These are phyloP conservation scores for Paraconiothyrium sp. DNA, from an alignment of 2,329 filamentous ascomycete genomes.

Conservation along the genomic window DNA sequence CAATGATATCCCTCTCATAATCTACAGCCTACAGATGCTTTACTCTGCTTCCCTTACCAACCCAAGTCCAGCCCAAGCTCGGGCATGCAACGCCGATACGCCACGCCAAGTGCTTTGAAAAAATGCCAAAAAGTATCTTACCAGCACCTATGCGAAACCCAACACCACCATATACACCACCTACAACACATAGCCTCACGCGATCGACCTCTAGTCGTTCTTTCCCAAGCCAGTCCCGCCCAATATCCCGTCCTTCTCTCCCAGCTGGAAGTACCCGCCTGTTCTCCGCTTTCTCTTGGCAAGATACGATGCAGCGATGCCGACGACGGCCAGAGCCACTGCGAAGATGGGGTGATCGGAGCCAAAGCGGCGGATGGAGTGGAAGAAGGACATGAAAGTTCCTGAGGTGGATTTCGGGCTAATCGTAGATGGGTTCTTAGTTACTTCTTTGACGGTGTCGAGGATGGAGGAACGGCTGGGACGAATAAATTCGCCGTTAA, in stretches of 20 bases:
- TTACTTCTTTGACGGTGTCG: conserved; percentile 80
- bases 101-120: conserved; percentile 2
- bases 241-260: conserved; percentile 74
- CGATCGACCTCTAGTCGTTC: conserved; percentile 33
- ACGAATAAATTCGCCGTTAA: conserved; percentile 88
- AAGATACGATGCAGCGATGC: conserved; percentile 58
- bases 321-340: conserved; percentile 65
- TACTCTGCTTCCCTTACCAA: background rate
- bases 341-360: conserved; percentile 57
- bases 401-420: conserved; percentile 80
- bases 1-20: background rate
- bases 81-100: conserved; percentile 4
- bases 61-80: background rate
- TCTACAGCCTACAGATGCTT: conserved; percentile 1
- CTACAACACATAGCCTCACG: background rate
- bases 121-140: conserved; percentile 14
- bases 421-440: conserved; percentile 74
- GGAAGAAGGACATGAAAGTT: conserved; percentile 74
- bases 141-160: conserved; percentile 1
- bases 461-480: conserved; percentile 90
- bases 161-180: conserved; percentile 1
- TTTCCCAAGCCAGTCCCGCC: conserved; percentile 61
- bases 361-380: conserved; percentile 52
- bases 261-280: conserved; percentile 70
- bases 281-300: conserved; percentile 46